Percentiles rank a stretch among this genome's conserved stretches.
Evolutionary conservation across 2,329 filamentous ascomycete genomes (phyloP).

Genomic region (Lanzia echinophila): DNA sequence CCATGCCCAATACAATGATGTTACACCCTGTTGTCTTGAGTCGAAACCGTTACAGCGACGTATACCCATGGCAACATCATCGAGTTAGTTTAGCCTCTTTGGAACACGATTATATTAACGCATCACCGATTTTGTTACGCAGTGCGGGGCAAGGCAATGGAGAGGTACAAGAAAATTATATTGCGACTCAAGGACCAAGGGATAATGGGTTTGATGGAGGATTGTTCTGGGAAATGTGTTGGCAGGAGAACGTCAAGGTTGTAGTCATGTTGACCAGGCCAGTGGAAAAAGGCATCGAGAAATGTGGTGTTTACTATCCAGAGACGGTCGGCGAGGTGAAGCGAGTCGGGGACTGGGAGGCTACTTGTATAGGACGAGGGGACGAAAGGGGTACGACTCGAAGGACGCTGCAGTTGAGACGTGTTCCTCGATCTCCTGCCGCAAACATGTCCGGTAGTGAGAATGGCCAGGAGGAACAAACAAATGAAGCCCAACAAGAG

Average conservation of each 20-base stretch:
- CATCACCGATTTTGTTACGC: slow-evolving; percentile 50
- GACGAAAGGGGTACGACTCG: slow-evolving; percentile 9
- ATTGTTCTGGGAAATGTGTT: slow-evolving; percentile 11
- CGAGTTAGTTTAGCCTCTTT: slow-evolving; percentile 75
- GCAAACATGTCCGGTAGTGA: background rate
- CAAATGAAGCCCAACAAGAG: background rate
- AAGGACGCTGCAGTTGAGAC: slow-evolving; percentile 10
- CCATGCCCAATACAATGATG: slow-evolving; percentile 4
- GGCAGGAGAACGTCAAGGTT: slow-evolving; percentile 10
- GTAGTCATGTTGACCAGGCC: slow-evolving; percentile 16
- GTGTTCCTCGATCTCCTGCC: background rate
- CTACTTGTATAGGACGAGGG: slow-evolving; percentile 6
- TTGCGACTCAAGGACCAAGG: slow-evolving; percentile 14
- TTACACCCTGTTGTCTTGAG: slow-evolving; percentile 17
- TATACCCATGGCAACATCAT: slow-evolving; percentile 81
- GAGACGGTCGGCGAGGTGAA: slow-evolving; percentile 9
- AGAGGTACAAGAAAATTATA: slow-evolving; percentile 25
- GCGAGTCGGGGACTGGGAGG: slow-evolving; percentile 9
- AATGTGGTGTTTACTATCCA: slow-evolving; percentile 17
- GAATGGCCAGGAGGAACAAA: background rate
- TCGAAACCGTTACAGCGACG: slow-evolving; percentile 80
- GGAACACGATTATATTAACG: slow-evolving; percentile 69
- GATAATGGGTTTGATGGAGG: slow-evolving; percentile 8
- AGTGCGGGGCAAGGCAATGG: slow-evolving; percentile 13
- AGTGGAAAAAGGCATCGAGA: slow-evolving; percentile 13